phyloP scores from a whole-genome alignment of 2,329 filamentous ascomycete genomes.

The Aspergillus tubingensis region DNA sequence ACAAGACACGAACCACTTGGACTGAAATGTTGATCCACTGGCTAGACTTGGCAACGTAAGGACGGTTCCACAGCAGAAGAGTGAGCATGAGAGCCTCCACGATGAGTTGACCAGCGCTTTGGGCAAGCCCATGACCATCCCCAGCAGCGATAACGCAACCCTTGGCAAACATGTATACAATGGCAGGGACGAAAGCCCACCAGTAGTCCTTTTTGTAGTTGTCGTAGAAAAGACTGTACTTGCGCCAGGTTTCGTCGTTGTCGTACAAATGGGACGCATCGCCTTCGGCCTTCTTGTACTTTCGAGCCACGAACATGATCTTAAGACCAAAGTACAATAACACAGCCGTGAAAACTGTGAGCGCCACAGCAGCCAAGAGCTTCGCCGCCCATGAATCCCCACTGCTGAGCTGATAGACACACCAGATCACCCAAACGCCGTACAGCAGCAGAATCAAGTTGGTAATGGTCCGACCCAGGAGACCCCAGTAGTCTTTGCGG shows the following conservation, averaged over 20 bases:
- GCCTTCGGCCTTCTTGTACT: slow-evolving; percentile 74
- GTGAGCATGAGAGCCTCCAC: slow-evolving; percentile 79
- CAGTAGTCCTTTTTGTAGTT: slow-evolving; percentile 92
- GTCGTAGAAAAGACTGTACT: slow-evolving; percentile 97
- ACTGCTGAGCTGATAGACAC: slow-evolving; percentile 89
- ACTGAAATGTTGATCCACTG: slow-evolving; percentile 95
- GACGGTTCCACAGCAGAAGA: slow-evolving; percentile 79
- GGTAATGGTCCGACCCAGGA: slow-evolving; percentile 84
- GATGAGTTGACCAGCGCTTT: slow-evolving; percentile 76
- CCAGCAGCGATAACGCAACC: slow-evolving; percentile 81
- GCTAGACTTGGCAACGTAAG: slow-evolving; percentile 81
- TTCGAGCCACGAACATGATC: slow-evolving; percentile 75
- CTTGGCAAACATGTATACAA: slow-evolving; percentile 88
- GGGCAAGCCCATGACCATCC: slow-evolving; percentile 80
- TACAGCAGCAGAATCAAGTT: slow-evolving; percentile 89
- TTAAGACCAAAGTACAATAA: slow-evolving; percentile 81
- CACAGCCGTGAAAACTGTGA: slow-evolving; percentile 76
- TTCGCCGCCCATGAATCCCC: slow-evolving; percentile 96
- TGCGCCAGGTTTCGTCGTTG: slow-evolving; percentile 86
- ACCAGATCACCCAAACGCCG: slow-evolving; percentile 93
- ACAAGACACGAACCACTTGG: slow-evolving; percentile 83
- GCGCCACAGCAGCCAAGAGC: slow-evolving; percentile 75
- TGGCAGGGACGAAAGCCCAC: slow-evolving; percentile 92
- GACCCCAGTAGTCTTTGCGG: slow-evolving; percentile 94
- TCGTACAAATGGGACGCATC: slow-evolving; percentile 75